Evolutionary conservation across 306 rosid species (phyloP), one percentile per base, ranked within the genome.

Genomic region (Dalbergia cultrata): DNA sequence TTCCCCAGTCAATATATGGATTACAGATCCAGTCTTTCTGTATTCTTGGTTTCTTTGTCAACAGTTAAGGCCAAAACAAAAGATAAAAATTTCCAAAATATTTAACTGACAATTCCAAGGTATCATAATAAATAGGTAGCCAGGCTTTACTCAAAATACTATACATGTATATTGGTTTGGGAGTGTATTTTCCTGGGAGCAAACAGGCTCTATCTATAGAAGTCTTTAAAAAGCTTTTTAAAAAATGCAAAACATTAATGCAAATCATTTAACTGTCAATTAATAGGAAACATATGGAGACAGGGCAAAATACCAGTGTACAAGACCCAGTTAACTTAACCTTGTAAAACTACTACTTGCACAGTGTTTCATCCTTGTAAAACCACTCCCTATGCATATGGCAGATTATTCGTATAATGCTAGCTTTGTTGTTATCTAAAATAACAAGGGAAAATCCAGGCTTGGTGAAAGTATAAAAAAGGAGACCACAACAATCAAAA

Each of bases 201-300:
- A 57, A 11, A 41, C 7, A 2, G 8, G 67, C 43, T 35, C 70
- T 37, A 65, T 65, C 50, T 37, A 35, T 37, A 65, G 37, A 9
- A 22, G 12, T 22, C 17, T 5, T 58, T 8, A 63, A 8, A 19
- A 57, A 13, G 68, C 34, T 63, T 6, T 18, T 4, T 2, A 34
- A 34, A 59, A 21, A 18, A 31, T 6, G 34, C 12, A 6, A 66
- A 66, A 41, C 54, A 66, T 66, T 1, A 49, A 12, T 18, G 53
- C 67, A 13, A 12, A 39, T 22, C 19, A 43, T 39, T 54, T 77
- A 11, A 56, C 21, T 14, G 33, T 67, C 47, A 67, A 49, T 19
- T 19, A 26, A 61, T 35, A 76, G 77, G 63, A 41, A 76, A 76
- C 43, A 50, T 13, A 61, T 21, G 77, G 60, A 75, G 43, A 35